Percentiles rank a stretch among this genome's conserved stretches.
Conservation (phyloP, 179 eudicot genomes). For the Actinidia arguta region DNA sequence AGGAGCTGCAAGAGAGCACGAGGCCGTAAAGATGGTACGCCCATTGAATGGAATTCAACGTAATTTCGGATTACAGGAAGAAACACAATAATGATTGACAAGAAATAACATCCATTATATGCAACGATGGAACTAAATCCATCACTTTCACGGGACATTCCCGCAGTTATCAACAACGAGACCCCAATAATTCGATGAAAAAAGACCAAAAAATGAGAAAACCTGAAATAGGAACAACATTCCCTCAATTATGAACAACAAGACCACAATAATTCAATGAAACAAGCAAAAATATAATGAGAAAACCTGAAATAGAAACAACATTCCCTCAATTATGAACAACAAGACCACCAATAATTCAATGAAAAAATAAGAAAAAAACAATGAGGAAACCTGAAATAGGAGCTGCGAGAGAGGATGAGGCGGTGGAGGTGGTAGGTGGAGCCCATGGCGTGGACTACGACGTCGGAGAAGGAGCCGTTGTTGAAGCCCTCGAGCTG, state of each 20-base stretch:
- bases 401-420: constrained; percentile 94
- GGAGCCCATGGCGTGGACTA: constrained; percentile 87
- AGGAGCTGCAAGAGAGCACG: too few species aligned
- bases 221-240: neutral
- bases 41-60: too few species aligned
- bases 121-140: neutral
- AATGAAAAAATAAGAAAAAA: too few species aligned
- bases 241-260: neutral
- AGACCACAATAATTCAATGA: neutral
- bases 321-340: neutral
- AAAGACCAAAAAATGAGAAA: neutral
- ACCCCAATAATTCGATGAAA: too few species aligned
- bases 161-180: too few species aligned
- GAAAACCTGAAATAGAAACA: constrained; percentile 31
- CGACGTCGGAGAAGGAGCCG: constrained; percentile 84
- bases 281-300: too few species aligned
- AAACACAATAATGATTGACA: neutral
- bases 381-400: constrained; percentile 58
- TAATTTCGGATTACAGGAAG: neutral
- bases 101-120: neutral
- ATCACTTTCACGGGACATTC: neutral
- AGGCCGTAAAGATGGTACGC: too few species aligned
- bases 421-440: constrained; percentile 90
- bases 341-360: neutral
- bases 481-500: constrained; percentile 83